phyloP scores from a whole-genome alignment of 495 filamentous ascomycete genomes.

The Aspergillus kassunensis region DNA sequence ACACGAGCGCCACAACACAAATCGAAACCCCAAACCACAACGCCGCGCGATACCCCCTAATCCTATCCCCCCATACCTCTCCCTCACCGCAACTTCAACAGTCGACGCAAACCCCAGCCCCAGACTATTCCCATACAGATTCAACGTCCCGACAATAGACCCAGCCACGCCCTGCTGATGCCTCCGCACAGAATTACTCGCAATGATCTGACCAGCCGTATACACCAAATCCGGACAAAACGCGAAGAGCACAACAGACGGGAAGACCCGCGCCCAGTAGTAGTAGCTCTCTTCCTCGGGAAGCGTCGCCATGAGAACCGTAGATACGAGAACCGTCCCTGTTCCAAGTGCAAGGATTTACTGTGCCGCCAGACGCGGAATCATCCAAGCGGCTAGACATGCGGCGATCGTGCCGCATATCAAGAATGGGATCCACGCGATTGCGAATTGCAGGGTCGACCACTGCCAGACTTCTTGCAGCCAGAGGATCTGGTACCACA shows the following conservation, averaged over 20 bases:
- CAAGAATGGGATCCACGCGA: constrained; percentile 42
- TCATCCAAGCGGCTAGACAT: constrained; percentile 45
- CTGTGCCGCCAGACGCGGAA: constrained; percentile 45
- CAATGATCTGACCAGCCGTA: constrained; percentile 51
- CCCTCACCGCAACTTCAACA: constrained; percentile 35
- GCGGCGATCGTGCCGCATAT: constrained; percentile 36
- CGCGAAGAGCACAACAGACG: constrained; percentile 39
- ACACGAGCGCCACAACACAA: constrained; percentile 32
- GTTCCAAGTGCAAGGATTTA: constrained; percentile 48
- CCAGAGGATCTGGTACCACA: constrained; percentile 50
- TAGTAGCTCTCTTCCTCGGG: constrained; percentile 45
- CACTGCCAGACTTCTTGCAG: constrained; percentile 43
- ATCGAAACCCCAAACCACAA: constrained; percentile 43
- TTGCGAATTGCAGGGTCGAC: constrained; percentile 39
- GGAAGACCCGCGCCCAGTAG: constrained; percentile 49
- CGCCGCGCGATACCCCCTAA: constrained; percentile 39
- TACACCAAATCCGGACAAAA: constrained; percentile 51
- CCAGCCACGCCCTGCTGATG: constrained; percentile 49
- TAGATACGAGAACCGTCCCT: constrained; percentile 32
- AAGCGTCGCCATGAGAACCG: constrained; percentile 44
- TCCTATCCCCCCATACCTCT: constrained; percentile 11
- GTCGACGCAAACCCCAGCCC: constrained; percentile 51
- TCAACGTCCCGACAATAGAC: constrained; percentile 43
- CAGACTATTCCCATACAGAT: constrained; percentile 45
- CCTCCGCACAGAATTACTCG: constrained; percentile 47